Percentiles rank a stretch among this genome's conserved stretches.
phyloP scores from a whole-genome alignment of 805 yeast genomes.

The Wilhelminamyces savonicus region DNA sequence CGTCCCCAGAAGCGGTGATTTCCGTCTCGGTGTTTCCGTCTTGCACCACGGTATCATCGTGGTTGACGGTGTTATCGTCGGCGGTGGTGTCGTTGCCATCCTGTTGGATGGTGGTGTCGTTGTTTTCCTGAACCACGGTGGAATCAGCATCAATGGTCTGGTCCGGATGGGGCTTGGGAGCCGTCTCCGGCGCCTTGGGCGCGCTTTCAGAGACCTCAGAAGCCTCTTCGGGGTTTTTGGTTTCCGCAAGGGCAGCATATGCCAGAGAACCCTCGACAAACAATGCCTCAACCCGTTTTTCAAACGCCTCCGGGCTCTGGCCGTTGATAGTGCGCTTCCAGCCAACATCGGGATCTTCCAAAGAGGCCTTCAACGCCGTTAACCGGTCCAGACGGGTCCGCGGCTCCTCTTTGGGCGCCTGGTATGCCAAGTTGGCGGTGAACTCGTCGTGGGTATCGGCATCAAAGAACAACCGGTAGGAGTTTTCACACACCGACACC shows the following conservation, averaged over 20 bases:
- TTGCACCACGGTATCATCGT: too few relatives aligned
- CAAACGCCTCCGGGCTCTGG: conserved; percentile 22
- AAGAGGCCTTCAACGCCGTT: conserved; percentile 26
- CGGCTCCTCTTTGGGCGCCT: conserved; percentile 26
- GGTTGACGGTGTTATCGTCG: conserved; percentile 30
- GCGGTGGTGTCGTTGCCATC: conserved; percentile 45
- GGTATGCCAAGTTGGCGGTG: conserved; percentile 51
- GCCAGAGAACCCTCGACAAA: conserved; percentile 35
- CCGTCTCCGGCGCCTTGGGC: conserved; percentile 3
- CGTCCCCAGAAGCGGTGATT: too few relatives aligned
- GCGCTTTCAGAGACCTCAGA: conserved; percentile 3
- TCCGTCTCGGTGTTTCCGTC: too few relatives aligned
- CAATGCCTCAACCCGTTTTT: conserved; percentile 26
- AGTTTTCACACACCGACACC: conserved; percentile 71
- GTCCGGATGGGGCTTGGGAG: conserved; percentile 9
- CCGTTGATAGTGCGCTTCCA: conserved; percentile 44
- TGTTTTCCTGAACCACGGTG: conserved; percentile 39
- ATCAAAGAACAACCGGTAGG: conserved; percentile 78
- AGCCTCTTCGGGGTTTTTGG: conserved; percentile 6
- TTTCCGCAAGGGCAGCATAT: conserved; percentile 7
- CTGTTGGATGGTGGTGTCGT: conserved; percentile 43
- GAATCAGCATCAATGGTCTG: conserved; percentile 39
- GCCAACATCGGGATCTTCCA: conserved; percentile 48
- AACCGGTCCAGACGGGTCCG: conserved; percentile 23
- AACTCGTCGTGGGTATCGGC: conserved; percentile 74